Conservation (phyloP, 2,329 filamentous ascomycete species). For the Calonectria hongkongensis region DNA sequence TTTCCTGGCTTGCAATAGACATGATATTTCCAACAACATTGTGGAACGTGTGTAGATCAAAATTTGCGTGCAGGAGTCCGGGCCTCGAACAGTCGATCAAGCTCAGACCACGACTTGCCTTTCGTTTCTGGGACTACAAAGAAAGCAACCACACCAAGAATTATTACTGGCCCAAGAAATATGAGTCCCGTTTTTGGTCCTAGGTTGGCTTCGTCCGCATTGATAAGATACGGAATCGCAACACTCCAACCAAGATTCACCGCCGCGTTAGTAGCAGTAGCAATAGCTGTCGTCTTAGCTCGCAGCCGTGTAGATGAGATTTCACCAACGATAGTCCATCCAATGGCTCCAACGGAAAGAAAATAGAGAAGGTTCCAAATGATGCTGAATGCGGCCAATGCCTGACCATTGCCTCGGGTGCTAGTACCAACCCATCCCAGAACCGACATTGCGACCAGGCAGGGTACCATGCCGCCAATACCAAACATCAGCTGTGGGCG, state of each 20-base stretch:
- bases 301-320: constrained; percentile 3
- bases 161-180: not conserved
- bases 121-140: not conserved
- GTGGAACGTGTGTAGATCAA: not conserved
- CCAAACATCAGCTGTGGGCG: constrained; percentile 9
- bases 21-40: too few relatives aligned
- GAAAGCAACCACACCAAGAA: not conserved
- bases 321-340: constrained; percentile 6
- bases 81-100: not conserved
- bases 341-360: not conserved
- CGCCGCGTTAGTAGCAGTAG: not conserved
- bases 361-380: not conserved
- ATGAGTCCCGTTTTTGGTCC: not conserved
- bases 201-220: constrained; percentile 3
- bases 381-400: not conserved
- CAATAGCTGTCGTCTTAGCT: not conserved
- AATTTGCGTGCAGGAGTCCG: not conserved
- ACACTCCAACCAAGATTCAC: constrained; percentile 1
- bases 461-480: constrained; percentile 5
- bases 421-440: constrained; percentile 3
- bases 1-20: too few relatives aligned
- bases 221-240: constrained; percentile 12
- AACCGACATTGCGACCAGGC: not conserved
- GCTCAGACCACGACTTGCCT: constrained; percentile 10
- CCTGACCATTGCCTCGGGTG: not conserved